Evolutionary conservation across 1,139 yeast genomes (phyloP).

Genomic region (Yamadazyma spencermartinsiae): DNA sequence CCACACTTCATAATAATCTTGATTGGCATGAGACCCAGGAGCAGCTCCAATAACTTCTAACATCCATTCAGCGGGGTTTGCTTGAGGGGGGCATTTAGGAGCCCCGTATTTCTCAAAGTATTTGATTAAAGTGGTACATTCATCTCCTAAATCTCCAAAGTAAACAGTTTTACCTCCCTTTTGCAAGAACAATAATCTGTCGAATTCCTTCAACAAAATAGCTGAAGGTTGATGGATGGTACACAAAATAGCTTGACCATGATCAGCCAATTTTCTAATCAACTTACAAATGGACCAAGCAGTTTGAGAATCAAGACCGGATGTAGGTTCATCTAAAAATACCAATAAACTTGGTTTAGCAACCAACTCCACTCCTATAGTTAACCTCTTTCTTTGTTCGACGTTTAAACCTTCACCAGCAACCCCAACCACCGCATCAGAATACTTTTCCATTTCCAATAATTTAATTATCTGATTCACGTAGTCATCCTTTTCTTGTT

Average conservation of each 20-base stretch:
- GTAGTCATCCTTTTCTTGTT: conserved; percentile 61
- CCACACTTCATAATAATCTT: conserved; percentile 71
- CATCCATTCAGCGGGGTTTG: conserved; percentile 87
- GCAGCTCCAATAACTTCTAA: conserved; percentile 79
- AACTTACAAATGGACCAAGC: conserved; percentile 84
- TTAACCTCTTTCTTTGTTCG: conserved; percentile 81
- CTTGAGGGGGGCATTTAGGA: conserved; percentile 61
- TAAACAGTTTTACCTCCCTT: conserved; percentile 79
- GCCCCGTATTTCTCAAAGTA: conserved; percentile 74
- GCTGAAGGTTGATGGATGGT: conserved; percentile 86
- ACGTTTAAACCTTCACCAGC: conserved; percentile 79
- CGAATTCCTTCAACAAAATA: conserved; percentile 70
- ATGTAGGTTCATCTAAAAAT: conserved; percentile 88
- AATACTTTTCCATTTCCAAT: conserved; percentile 70
- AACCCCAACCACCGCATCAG: conserved; percentile 83
- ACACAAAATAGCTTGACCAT: conserved; percentile 81
- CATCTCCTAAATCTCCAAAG: conserved; percentile 75
- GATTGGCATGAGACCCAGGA: conserved; percentile 67
- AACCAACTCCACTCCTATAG: conserved; percentile 82
- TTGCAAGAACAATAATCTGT: conserved; percentile 68
- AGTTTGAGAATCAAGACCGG: conserved; percentile 91
- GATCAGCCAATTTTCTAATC: conserved; percentile 71
- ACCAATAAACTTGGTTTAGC: conserved; percentile 80
- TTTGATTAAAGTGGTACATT: conserved; percentile 59
- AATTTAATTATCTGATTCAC: conserved; percentile 69